A percentile compares a stretch with the other conserved stretches of the same genome.
phyloP scores from a whole-genome alignment of 306 rosid genomes.

The Gillenia trifoliata region DNA sequence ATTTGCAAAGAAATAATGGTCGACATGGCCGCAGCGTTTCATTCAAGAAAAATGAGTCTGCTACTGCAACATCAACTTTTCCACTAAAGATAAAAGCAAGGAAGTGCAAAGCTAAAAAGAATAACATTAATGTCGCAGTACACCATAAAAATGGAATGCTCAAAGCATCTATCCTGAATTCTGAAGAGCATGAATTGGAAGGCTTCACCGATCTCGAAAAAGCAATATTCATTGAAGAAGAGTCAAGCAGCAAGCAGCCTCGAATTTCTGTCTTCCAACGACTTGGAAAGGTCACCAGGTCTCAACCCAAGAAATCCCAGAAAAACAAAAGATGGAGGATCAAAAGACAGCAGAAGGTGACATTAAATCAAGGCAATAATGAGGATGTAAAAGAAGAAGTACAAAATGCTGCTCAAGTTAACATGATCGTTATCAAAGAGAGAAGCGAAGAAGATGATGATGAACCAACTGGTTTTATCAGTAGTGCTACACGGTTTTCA shows the following conservation, averaged over 20 bases:
- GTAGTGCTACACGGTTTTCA: too few relatives aligned
- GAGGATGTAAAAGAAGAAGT: too few relatives aligned
- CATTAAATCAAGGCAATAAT: accelerated
- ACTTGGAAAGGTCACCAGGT: background rate
- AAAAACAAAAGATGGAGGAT: background rate
- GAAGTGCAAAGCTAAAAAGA: background rate
- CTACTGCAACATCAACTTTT: accelerated
- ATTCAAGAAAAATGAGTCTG: too few relatives aligned
- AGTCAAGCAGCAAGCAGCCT: accelerated
- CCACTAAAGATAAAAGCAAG: background rate
- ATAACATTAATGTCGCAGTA: accelerated
- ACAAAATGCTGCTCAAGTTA: too few relatives aligned
- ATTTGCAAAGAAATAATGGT: background rate
- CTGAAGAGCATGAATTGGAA: accelerated
- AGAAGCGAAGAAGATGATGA: too few relatives aligned
- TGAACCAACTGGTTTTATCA: too few relatives aligned
- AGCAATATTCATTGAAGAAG: background rate
- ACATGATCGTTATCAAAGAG: too few relatives aligned
- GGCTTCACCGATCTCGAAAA: background rate
- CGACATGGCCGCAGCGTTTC: too few relatives aligned
- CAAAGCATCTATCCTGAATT: background rate
- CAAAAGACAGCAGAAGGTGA: too few relatives aligned
- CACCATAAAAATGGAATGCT: background rate
- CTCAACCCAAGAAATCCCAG: background rate
- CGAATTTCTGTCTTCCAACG: background rate